phyloP scores from a whole-genome alignment of 805 yeast genomes.

The Myxozyma udenii region DNA sequence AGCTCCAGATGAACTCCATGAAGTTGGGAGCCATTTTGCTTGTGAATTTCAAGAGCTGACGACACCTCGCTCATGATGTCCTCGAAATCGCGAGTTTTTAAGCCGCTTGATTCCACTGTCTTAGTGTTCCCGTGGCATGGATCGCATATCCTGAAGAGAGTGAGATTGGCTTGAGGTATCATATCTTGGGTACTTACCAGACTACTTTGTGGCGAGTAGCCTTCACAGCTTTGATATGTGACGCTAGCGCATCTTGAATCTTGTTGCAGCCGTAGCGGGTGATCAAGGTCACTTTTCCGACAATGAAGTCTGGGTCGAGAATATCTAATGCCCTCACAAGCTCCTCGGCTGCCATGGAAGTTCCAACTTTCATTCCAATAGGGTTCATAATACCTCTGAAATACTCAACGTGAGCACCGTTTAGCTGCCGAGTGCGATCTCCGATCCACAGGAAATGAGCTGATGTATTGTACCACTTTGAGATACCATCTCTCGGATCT shows the following conservation, averaged over 20 bases:
- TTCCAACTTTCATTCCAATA: conserved; percentile 46
- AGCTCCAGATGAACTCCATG: conserved; percentile 45
- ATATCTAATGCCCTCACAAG: conserved; percentile 41
- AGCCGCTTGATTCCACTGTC: conserved; percentile 40
- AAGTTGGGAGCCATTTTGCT: conserved; percentile 36
- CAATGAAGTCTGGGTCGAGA: conserved; percentile 41
- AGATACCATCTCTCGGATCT: conserved; percentile 28
- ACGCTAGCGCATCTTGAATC: conserved; percentile 40
- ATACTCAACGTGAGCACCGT: conserved; percentile 48
- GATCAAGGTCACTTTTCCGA: conserved; percentile 44
- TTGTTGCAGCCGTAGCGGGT: conserved; percentile 44
- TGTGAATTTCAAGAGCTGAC: conserved; percentile 40
- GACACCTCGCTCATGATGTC: conserved; percentile 43
- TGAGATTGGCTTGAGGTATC: neutral
- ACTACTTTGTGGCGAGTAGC: conserved; percentile 42
- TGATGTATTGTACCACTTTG: conserved; percentile 42
- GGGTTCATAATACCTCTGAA: conserved; percentile 46
- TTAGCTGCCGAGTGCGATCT: conserved; percentile 45
- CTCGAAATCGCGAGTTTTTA: conserved; percentile 45
- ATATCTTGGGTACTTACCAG: conserved; percentile 34
- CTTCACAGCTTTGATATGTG: conserved; percentile 42
- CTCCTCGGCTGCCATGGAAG: conserved; percentile 42
- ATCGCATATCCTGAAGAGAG: conserved; percentile 38
- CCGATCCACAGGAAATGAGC: conserved; percentile 48
- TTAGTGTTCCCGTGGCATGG: conserved; percentile 48